A percentile compares a stretch with the other conserved stretches of the same genome.
Evolutionary conservation across 257 asterid genomes (phyloP).

Genomic region (Jasminum sambac): DNA sequence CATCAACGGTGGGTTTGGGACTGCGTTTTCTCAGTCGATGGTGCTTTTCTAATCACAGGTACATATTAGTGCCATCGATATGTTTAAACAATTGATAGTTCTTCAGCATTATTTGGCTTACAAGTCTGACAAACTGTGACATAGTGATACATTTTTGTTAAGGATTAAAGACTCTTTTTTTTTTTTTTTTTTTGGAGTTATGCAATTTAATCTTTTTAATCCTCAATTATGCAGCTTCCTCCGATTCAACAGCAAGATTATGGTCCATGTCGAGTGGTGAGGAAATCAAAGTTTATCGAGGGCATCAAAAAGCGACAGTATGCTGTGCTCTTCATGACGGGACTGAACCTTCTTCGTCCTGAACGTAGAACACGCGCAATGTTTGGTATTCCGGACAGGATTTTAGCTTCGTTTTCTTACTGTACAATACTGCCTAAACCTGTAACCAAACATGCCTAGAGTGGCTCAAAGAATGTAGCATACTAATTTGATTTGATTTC

Average conservation of each 20-base stretch:
- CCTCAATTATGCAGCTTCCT: slow-evolving; percentile 63
- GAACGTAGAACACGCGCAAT: neutral
- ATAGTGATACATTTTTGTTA: neutral
- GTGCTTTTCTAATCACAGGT: slow-evolving; percentile 94
- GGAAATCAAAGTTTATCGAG: slow-evolving; percentile 79
- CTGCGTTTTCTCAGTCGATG: slow-evolving; percentile 95
- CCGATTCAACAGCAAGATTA: slow-evolving; percentile 86
- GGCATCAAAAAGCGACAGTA: slow-evolving; percentile 93
- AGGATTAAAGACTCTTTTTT: neutral
- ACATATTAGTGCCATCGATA: slow-evolving; percentile 12
- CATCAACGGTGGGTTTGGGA: slow-evolving; percentile 99
- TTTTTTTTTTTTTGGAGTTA: too few relatives aligned
- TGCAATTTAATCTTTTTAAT: neutral
- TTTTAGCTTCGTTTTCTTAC: neutral
- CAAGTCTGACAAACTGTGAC: neutral
- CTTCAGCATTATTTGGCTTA: neutral
- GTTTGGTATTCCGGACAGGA: neutral
- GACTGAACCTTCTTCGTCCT: slow-evolving; percentile 57
- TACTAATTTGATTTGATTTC: neutral
- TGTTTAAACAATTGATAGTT: neutral
- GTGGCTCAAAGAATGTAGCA: neutral
- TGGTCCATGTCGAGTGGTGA: slow-evolving; percentile 84
- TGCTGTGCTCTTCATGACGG: slow-evolving; percentile 98
- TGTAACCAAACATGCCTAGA: neutral
- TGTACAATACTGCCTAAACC: neutral